A percentile compares a stretch with the other conserved stretches of the same genome.
Conservation (phyloP, 2,329 filamentous ascomycete species). For the Alternaria triticina region DNA sequence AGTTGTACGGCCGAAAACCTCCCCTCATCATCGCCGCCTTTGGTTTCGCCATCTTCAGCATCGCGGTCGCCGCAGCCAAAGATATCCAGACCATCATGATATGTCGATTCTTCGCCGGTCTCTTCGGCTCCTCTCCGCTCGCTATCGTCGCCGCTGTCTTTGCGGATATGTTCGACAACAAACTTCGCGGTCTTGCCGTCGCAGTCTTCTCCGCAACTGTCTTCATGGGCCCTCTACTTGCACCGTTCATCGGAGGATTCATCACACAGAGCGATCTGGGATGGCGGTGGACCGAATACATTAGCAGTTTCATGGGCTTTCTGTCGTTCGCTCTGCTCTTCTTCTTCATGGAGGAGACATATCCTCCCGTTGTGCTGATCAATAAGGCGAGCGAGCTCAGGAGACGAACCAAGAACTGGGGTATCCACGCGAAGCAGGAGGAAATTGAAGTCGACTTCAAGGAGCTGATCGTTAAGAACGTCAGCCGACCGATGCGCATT, state of each 20-base stretch:
- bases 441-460: conserved; percentile 61
- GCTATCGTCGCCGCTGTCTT: conserved; percentile 62
- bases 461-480: conserved; percentile 60
- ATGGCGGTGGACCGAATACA: conserved; percentile 63
- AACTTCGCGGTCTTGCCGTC: conserved; percentile 49
- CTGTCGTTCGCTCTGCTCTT: conserved; percentile 55
- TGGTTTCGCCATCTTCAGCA: conserved; percentile 59
- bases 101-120: conserved; percentile 60
- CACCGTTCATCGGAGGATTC: conserved; percentile 63
- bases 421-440: conserved; percentile 65
- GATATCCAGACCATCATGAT: conserved; percentile 61
- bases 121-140: conserved; percentile 61
- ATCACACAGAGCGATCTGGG: conserved; percentile 57
- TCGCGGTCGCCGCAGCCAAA: conserved; percentile 58
- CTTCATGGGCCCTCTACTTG: conserved; percentile 59
- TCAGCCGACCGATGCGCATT: conserved; percentile 58
- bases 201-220: conserved; percentile 59
- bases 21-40: conserved; percentile 57
- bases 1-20: conserved; percentile 58
- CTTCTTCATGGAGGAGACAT: conserved; percentile 64
- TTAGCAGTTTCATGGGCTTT: conserved; percentile 64
- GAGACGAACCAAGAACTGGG: conserved; percentile 64
- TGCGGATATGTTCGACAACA: conserved; percentile 63
- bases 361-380: conserved; percentile 64
- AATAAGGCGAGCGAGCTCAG: conserved; percentile 62